Base-by-base conservation (phyloP, 2,329 filamentous ascomycete genomes). In the Zymoseptoria crescenta region DNA sequence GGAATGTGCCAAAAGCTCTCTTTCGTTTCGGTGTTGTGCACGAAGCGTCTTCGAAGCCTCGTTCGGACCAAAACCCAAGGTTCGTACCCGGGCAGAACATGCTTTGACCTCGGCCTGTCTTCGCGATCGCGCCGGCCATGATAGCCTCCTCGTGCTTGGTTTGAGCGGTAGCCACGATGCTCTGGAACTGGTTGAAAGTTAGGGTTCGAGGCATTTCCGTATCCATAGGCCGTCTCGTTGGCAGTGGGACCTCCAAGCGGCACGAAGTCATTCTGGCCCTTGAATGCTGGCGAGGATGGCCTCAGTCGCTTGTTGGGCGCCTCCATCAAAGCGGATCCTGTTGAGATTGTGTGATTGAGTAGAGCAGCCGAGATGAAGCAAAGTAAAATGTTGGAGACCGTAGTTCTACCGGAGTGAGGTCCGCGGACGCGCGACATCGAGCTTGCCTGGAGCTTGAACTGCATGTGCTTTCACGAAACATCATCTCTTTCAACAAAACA, bases 1-100 rank as follows among this genome's bases (percentile, higher is more conserved):
- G 94, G 94, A 68, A 96, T 94, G 69, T 91, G 91, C 94, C 95
- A 99, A 74, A 91, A 91, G 74, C 92, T 97, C 65, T 91, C 82
- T 45, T 93, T 89, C 65, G 93, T 96, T 56, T 83, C 82, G 0
- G 86, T 83, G 66, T 99, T 96, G 77, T 96, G 89, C 2, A 92
- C 91, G 70, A 99, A 99, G 56, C 92, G 83, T 59, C 94, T 82
- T 21, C 90, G 89, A 62, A 93, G 85, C 71, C 91, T 96, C 0
- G 94, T 99, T 71, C 88, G 89, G n/a, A 99, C 90, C 3, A 99
- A 78, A 0, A 96, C 76, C 94, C 94, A 99, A 16, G 91, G 89
- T 67, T 88, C 87, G 67, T 85, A 89, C 2, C 87, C 87, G 0
- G 91, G 91, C 52, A 99, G 94, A 5, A 81, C 71, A 58, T 88